These are phyloP conservation scores for Penicillium thymicola DNA, from an alignment of 2,329 filamentous ascomycete genomes.

Conservation along the genomic window DNA sequence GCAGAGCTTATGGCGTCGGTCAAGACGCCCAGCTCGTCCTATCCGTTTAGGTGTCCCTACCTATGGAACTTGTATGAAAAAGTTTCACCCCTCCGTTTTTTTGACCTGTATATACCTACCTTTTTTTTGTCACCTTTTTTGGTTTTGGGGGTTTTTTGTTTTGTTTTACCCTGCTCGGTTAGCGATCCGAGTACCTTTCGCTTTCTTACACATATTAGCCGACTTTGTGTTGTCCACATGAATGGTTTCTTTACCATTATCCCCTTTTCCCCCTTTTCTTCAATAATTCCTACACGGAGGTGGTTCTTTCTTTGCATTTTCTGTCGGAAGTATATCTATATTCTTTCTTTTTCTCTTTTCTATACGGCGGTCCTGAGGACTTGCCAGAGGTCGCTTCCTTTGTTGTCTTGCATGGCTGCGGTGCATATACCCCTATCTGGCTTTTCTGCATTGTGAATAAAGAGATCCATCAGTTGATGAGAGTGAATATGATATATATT, in stretches of 20 bases:
- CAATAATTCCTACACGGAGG: slow-evolving; percentile 17
- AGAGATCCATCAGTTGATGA: slow-evolving; percentile 15
- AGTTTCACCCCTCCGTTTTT: slow-evolving; percentile 20
- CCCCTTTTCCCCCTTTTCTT: slow-evolving; percentile 11
- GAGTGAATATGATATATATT: slow-evolving; percentile 10
- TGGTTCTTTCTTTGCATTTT: slow-evolving; percentile 16
- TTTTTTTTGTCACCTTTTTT: not conserved
- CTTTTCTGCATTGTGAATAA: slow-evolving; percentile 29
- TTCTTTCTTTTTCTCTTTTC: slow-evolving; percentile 14
- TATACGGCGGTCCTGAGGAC: slow-evolving; percentile 11
- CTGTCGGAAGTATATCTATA: slow-evolving; percentile 16
- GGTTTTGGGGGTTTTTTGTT: not conserved
- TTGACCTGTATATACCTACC: slow-evolving; percentile 24
- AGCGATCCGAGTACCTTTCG: slow-evolving; percentile 26
- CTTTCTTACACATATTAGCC: slow-evolving; percentile 27
- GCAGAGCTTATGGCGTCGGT: slow-evolving; percentile 59
- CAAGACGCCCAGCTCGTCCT: slow-evolving; percentile 63
- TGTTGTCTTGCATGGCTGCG: slow-evolving; percentile 30
- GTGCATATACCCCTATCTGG: slow-evolving; percentile 33
- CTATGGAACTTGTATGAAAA: slow-evolving; percentile 13
- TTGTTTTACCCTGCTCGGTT: slow-evolving; percentile 11
- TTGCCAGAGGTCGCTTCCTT: slow-evolving; percentile 21
- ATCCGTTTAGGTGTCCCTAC: slow-evolving; percentile 54
- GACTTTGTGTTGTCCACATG: slow-evolving; percentile 26
- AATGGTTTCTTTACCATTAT: slow-evolving; percentile 10